Evolutionary conservation across 345 rosid genomes (phyloP).

Genomic region (Camelina hispida): DNA sequence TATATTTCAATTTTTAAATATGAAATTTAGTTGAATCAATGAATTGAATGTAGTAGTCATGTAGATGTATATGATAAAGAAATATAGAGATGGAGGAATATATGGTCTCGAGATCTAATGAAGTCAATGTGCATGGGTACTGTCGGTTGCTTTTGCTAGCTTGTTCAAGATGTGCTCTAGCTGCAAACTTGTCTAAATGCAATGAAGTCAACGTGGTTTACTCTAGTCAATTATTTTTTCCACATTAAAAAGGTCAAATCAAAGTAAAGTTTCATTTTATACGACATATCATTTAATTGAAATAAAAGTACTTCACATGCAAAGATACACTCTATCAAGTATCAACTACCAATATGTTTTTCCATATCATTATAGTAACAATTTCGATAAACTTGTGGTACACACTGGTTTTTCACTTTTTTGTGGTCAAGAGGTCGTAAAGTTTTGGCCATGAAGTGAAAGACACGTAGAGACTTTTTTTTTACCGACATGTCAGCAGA

Average conservation of each 20-base stretch:
- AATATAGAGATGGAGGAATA: background rate
- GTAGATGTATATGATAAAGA: background rate
- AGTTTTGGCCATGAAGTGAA: conserved; percentile 10
- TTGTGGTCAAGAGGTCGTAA: conserved; percentile 2
- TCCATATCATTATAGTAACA: background rate
- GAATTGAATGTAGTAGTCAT: too few species aligned
- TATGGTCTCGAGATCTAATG: background rate
- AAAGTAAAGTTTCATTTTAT: too few species aligned
- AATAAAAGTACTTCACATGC: too few species aligned
- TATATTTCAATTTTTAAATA: background rate
- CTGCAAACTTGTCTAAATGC: background rate
- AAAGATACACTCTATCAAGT: too few species aligned
- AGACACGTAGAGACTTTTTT: conserved; percentile 10
- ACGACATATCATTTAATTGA: too few species aligned
- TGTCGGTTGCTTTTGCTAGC: background rate
- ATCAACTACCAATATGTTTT: background rate
- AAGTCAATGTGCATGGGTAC: background rate
- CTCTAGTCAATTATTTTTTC: background rate
- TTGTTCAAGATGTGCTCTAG: background rate
- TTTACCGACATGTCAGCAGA: conserved; percentile 32
- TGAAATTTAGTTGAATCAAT: background rate
- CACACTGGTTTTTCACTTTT: background rate
- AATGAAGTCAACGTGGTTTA: background rate
- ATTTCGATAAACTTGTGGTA: background rate
- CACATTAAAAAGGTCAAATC: background rate